Evolutionary conservation across 1,284 basidiomycete species (phyloP).

Genomic region (Irpex rosettiformis): DNA sequence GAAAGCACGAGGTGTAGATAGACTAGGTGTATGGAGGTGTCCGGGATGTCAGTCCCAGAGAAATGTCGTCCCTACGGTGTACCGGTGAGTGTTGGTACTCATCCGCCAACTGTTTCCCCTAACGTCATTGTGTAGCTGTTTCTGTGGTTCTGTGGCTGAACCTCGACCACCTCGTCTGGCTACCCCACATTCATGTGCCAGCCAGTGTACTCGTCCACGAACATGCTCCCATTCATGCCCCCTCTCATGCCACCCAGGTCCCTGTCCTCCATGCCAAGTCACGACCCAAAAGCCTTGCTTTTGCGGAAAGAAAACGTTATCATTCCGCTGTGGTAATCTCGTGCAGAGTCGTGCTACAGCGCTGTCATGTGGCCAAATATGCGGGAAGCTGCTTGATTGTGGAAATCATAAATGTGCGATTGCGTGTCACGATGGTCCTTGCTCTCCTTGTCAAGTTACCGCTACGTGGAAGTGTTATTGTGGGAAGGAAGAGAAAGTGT

Average conservation of each 20-base stretch:
- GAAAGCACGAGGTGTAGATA: constrained; percentile 65
- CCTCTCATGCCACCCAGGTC: constrained; percentile 67
- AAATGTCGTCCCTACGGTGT: constrained; percentile 58
- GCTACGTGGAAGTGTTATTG: constrained; percentile 73
- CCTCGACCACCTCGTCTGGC: constrained; percentile 65
- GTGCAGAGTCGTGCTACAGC: constrained; percentile 30
- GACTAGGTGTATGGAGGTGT: constrained; percentile 79
- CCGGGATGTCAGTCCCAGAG: constrained; percentile 84
- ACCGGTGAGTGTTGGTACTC: constrained; percentile 47
- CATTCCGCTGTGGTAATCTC: constrained; percentile 61
- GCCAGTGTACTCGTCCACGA: constrained; percentile 68
- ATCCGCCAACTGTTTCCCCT: not conserved
- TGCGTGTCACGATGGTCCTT: constrained; percentile 73
- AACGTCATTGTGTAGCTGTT: constrained; percentile 55
- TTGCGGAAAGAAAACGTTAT: constrained; percentile 57
- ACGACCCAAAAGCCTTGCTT: constrained; percentile 58
- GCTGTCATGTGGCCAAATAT: constrained; percentile 68
- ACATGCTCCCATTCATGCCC: constrained; percentile 70
- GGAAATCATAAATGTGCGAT: constrained; percentile 64
- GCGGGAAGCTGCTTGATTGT: constrained; percentile 57
- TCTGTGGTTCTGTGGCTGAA: constrained; percentile 74
- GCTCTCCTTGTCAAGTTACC: constrained; percentile 55
- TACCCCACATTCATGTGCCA: constrained; percentile 85
- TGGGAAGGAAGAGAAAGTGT: constrained; percentile 58
- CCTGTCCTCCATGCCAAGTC: constrained; percentile 71